Evolutionary conservation across 2,329 filamentous ascomycete genomes (phyloP).

Genomic region (Aspergillus candidus): DNA sequence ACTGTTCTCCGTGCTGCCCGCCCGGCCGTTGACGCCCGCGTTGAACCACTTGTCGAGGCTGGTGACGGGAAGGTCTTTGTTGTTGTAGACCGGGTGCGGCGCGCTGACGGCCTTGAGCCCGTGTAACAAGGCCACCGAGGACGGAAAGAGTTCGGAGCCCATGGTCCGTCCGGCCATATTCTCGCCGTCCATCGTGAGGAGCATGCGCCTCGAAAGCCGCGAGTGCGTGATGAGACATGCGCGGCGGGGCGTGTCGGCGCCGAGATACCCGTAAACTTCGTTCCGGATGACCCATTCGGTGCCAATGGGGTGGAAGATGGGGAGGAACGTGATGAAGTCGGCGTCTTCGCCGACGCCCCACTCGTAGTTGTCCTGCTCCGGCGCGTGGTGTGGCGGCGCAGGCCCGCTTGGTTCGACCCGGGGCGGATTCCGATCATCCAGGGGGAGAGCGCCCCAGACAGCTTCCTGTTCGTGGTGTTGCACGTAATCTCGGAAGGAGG

Average conservation of each 20-base stretch:
- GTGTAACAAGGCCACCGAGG: conserved; percentile 66
- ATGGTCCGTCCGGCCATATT: conserved; percentile 68
- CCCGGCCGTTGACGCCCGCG: conserved; percentile 24
- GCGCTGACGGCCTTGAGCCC: conserved; percentile 73
- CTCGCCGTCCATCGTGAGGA: conserved; percentile 73
- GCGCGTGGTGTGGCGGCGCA: conserved; percentile 53
- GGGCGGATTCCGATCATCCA: conserved; percentile 48
- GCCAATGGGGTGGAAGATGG: conserved; percentile 67
- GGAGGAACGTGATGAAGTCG: conserved; percentile 66
- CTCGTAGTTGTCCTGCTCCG: conserved; percentile 59
- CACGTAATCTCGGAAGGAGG: conserved; percentile 7
- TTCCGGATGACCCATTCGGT: conserved; percentile 58
- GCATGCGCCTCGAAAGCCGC: conserved; percentile 62
- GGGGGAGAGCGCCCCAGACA: conserved; percentile 63
- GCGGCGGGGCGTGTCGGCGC: conserved; percentile 59
- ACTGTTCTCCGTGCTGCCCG: conserved; percentile 28
- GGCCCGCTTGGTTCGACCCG: conserved; percentile 44
- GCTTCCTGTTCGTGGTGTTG: conserved; percentile 44
- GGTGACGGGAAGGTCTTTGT: conserved; percentile 57
- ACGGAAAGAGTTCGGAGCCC: conserved; percentile 73
- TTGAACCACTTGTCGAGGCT: conserved; percentile 29
- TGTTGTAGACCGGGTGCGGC: conserved; percentile 73
- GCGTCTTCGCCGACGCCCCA: conserved; percentile 74
- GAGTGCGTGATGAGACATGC: conserved; percentile 74
- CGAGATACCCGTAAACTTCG: conserved; percentile 36